A percentile compares a stretch with the other conserved stretches of the same genome.
Evolutionary conservation across 2,329 filamentous ascomycete genomes (phyloP).

Genomic region (Hirsutella rhossiliensis): DNA sequence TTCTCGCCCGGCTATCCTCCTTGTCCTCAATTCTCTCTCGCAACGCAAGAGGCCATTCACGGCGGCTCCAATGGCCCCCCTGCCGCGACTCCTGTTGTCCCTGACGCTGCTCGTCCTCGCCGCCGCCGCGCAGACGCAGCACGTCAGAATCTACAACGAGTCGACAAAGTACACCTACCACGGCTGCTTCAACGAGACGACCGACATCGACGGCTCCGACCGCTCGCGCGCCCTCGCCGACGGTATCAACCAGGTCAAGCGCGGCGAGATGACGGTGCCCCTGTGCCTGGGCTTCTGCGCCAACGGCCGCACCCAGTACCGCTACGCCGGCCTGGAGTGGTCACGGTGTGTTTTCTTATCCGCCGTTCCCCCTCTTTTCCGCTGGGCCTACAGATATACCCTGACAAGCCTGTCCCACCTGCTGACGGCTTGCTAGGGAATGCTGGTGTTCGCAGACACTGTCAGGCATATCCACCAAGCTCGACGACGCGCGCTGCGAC

Average conservation of each 20-base stretch:
- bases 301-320: conserved; percentile 23
- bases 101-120: conserved; percentile 6
- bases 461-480: conserved; percentile 30
- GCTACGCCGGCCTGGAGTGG: conserved; percentile 44
- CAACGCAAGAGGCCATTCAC: too few relatives aligned
- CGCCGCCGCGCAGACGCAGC: conserved; percentile 6
- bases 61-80: too few relatives aligned
- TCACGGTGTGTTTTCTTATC: conserved; percentile 21
- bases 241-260: conserved; percentile 25
- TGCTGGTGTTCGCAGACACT: conserved; percentile 46
- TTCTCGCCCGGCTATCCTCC: too few relatives aligned
- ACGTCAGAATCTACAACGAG: conserved; percentile 18
- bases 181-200: conserved; percentile 50
- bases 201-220: conserved; percentile 26
- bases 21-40: too few relatives aligned
- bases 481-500: conserved; percentile 35
- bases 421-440: conserved; percentile 26
- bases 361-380: not conserved
- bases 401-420: too few relatives aligned
- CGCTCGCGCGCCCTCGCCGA: conserved; percentile 33
- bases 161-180: conserved; percentile 32
- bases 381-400: too few relatives aligned
- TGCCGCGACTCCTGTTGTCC: too few relatives aligned
- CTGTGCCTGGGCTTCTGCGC: conserved; percentile 39
- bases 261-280: conserved; percentile 37